These are phyloP conservation scores for Zygotorulaspora danielsina DNA, from an alignment of 805 yeast species.

Conservation along the genomic window DNA sequence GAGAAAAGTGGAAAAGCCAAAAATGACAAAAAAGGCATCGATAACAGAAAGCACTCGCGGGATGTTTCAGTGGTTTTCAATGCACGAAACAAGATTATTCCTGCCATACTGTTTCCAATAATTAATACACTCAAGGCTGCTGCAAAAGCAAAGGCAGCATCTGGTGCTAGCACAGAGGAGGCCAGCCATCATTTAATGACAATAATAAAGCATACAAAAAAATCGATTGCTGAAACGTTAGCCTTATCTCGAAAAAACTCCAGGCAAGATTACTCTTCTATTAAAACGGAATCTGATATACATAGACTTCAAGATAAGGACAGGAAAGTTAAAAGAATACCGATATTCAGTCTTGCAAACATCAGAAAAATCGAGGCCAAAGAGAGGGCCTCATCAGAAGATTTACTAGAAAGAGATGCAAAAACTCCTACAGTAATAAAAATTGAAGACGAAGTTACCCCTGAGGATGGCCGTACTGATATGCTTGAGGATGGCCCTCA, in stretches of 20 bases:
- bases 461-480: background rate
- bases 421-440: constrained; percentile 6
- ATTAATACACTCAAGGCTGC: constrained; percentile 35
- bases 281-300: constrained; percentile 15
- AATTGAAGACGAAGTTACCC: constrained; percentile 6
- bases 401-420: background rate
- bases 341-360: constrained; percentile 24
- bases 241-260: constrained; percentile 18
- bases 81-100: constrained; percentile 22
- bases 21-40: constrained; percentile 1
- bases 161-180: constrained; percentile 35
- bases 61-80: constrained; percentile 13
- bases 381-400: constrained; percentile 1
- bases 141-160: constrained; percentile 32
- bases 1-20: constrained; percentile 7
- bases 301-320: constrained; percentile 6
- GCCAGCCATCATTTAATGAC: constrained; percentile 28
- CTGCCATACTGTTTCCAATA: constrained; percentile 30
- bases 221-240: constrained; percentile 27
- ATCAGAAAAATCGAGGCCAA: constrained; percentile 17
- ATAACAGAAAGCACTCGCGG: constrained; percentile 1
- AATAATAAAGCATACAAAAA: constrained; percentile 32
- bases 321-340: constrained; percentile 15
- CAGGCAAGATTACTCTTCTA: constrained; percentile 10
- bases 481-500: too few relatives aligned